Percentiles rank a stretch among this genome's conserved stretches.
Evolutionary conservation across 2,329 filamentous ascomycete species (phyloP).

Genomic region (Eutypella sp.): DNA sequence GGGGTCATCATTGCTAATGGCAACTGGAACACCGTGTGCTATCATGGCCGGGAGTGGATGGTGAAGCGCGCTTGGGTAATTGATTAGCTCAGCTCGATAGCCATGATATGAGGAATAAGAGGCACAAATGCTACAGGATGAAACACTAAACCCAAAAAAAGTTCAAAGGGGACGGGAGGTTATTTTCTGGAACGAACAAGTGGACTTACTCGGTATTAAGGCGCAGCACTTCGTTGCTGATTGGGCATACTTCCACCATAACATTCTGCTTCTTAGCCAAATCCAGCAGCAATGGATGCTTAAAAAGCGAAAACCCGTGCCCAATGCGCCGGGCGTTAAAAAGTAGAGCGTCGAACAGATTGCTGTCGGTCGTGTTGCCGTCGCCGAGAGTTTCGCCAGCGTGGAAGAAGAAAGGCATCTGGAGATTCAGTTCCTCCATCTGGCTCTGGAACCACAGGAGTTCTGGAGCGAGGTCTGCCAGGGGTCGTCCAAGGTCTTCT

Average conservation of each 20-base stretch:
- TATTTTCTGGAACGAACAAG: too few relatives aligned
- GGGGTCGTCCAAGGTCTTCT: conserved; percentile 55
- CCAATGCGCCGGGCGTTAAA: conserved; percentile 62
- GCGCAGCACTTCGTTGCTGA: conserved; percentile 60
- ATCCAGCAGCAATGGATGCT: conserved; percentile 63
- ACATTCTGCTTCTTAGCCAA: conserved; percentile 63
- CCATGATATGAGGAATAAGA: too few relatives aligned
- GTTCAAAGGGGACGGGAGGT: too few relatives aligned
- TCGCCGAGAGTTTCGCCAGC: conserved; percentile 63
- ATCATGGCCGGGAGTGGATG: conserved; percentile 61
- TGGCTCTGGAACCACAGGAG: conserved; percentile 64
- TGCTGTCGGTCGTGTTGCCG: conserved; percentile 56
- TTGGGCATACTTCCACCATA: conserved; percentile 60
- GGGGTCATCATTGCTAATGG: conserved; percentile 63
- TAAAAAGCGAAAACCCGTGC: conserved; percentile 62
- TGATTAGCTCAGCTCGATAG: too few relatives aligned
- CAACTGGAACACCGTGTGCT: conserved; percentile 57
- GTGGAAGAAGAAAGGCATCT: conserved; percentile 66
- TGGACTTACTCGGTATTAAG: conserved; percentile 56
- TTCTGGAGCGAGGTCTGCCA: conserved; percentile 57
- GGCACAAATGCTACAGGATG: too few relatives aligned
- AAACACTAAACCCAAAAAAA: too few relatives aligned
- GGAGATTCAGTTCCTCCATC: conserved; percentile 51
- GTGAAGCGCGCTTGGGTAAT: conserved; percentile 54
- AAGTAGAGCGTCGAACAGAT: conserved; percentile 63